Evolutionary conservation across 2,329 filamentous ascomycete genomes (phyloP).

Genomic region (Botrytis fragariae): DNA sequence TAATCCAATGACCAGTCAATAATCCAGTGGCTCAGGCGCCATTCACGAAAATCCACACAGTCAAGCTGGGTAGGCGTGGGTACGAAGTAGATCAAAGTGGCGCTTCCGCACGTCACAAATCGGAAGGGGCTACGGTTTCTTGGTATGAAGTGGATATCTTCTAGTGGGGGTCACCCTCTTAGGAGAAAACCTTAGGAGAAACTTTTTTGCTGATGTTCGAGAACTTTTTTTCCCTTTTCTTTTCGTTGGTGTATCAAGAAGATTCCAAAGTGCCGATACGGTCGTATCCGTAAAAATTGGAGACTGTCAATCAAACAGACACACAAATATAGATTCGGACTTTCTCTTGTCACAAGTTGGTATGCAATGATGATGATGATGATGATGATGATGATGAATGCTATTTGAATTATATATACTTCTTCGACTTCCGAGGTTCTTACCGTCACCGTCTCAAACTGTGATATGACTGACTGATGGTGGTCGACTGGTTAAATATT

Average conservation of each 20-base stretch:
- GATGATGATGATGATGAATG: background rate
- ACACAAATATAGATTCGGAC: background rate
- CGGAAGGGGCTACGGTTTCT: constrained; percentile 12
- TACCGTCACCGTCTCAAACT: background rate
- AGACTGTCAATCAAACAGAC: background rate
- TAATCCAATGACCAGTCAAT: constrained; percentile 6
- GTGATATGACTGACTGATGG: background rate
- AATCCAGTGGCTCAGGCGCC: constrained; percentile 13
- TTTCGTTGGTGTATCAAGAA: background rate
- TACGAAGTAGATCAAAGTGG: constrained; percentile 18
- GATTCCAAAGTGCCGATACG: background rate
- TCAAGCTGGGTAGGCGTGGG: background rate
- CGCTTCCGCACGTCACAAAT: constrained; percentile 21
- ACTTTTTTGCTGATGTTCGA: constrained; percentile 9
- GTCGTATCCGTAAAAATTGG: background rate
- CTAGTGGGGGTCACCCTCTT: background rate
- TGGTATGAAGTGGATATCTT: background rate
- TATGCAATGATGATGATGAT: background rate
- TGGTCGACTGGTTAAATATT: background rate
- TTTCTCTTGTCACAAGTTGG: background rate
- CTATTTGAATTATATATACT: too few species aligned
- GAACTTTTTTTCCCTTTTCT: constrained; percentile 1
- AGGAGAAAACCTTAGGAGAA: background rate
- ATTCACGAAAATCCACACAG: constrained; percentile 14
- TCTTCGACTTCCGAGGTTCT: background rate